A percentile compares a stretch with the other conserved stretches of the same genome.
Conservation (phyloP, 495 filamentous ascomycete genomes). For the Filosporella fistucella region DNA sequence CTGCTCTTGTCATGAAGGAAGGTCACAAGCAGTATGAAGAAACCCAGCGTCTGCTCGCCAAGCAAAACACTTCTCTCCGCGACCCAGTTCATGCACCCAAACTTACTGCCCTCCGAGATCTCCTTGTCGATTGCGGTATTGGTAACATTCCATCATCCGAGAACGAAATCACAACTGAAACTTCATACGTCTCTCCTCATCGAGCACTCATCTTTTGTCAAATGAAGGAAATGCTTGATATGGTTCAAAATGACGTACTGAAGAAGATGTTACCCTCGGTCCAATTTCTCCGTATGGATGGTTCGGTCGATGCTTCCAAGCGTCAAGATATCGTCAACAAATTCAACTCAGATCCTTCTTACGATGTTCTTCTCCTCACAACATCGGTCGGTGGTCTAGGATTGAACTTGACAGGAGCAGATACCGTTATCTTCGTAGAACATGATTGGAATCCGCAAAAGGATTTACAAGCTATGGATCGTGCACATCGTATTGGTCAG, state of each 20-base stretch:
- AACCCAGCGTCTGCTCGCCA: conserved; percentile 66
- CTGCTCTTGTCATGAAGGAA: conserved; percentile 90
- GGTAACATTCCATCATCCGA: conserved; percentile 58
- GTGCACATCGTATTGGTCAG: conserved; percentile 95
- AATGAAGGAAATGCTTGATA: conserved; percentile 99
- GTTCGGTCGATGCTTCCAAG: conserved; percentile 80
- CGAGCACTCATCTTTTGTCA: conserved; percentile 97
- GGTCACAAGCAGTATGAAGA: conserved; percentile 87
- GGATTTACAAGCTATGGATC: conserved; percentile 98
- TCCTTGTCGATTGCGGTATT: conserved; percentile 94
- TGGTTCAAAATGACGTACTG: conserved; percentile 90
- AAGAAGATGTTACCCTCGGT: conserved; percentile 81
- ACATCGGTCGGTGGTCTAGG: conserved; percentile 93
- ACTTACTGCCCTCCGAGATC: conserved; percentile 79
- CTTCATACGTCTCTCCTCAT: conserved; percentile 80
- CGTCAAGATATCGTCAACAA: conserved; percentile 97
- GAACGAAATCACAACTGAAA: conserved; percentile 58
- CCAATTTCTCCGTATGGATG: conserved; percentile 86
- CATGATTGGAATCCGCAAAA: conserved; percentile 99
- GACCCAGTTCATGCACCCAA: conserved; percentile 91
- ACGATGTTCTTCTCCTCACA: conserved; percentile 87
- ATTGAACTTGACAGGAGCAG: conserved; percentile 92
- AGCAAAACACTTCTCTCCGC: conserved; percentile 69
- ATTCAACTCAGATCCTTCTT: conserved; percentile 95
- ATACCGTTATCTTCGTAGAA: conserved; percentile 98